Conservation (phyloP, 306 rosid species). For the Lathyrus oleraceus region DNA sequence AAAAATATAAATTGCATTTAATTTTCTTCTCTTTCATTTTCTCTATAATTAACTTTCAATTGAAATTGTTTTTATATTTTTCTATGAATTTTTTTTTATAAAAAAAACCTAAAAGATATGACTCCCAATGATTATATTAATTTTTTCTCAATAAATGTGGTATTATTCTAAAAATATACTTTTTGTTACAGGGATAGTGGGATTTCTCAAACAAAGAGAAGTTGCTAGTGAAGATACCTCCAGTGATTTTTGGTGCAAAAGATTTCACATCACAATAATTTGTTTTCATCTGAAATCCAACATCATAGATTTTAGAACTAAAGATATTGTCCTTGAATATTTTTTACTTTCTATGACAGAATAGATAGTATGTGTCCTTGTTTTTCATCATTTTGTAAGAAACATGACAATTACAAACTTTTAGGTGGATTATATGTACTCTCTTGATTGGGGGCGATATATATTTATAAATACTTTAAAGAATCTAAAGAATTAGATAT, state of each 20-base stretch:
- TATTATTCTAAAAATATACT: no score
- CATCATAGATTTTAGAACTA: not conserved
- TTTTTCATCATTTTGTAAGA: conserved; percentile 23
- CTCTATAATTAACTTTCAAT: no score
- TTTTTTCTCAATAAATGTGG: no score
- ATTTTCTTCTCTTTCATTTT: no score
- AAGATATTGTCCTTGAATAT: not conserved
- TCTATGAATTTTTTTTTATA: no score
- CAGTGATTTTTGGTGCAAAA: conserved; percentile 33
- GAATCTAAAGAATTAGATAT: no score
- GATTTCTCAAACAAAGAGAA: not conserved
- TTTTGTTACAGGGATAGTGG: no score
- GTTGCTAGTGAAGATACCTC: not conserved
- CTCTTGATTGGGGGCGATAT: not conserved
- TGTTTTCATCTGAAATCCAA: not conserved
- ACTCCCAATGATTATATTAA: no score
- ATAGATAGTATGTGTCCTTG: not conserved
- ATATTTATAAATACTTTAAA: no score
- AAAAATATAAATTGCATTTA: no score
- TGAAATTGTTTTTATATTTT: no score
- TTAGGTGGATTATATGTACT: not conserved
- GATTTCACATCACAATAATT: conserved; percentile 31
- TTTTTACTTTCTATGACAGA: not conserved
- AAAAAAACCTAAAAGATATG: no score
- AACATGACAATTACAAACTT: conserved; percentile 31